Evolutionary conservation across 2,329 filamentous ascomycete genomes (phyloP).

Genomic region (Verticillium isaacii): DNA sequence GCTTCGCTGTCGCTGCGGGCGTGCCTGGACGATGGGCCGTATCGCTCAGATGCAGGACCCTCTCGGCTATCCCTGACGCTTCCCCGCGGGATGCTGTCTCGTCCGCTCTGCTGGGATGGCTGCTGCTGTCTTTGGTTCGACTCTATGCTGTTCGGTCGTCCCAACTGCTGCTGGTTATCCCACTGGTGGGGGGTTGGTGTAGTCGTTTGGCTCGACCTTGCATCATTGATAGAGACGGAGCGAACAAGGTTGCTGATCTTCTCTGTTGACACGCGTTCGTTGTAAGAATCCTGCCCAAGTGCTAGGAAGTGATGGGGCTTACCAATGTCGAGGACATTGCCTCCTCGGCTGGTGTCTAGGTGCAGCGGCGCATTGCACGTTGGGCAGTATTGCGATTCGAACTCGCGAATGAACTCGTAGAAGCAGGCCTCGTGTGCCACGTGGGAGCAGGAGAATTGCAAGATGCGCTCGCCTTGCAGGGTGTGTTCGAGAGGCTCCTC

Average conservation of each 20-base stretch:
- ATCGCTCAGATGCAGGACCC: conserved; percentile 36
- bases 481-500: conserved; percentile 97
- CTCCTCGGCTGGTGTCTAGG: conserved; percentile 86
- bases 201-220: conserved; percentile 44
- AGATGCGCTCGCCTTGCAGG: conserved; percentile 83
- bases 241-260: conserved; percentile 93
- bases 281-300: neutral
- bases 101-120: conserved; percentile 23
- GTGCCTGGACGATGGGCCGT: conserved; percentile 47
- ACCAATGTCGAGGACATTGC: conserved; percentile 92
- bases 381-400: conserved; percentile 90
- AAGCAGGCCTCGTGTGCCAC: conserved; percentile 98
- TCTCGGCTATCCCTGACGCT: conserved; percentile 48
- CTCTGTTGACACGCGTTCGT: conserved; percentile 48
- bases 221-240: conserved; percentile 67
- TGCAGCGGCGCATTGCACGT: conserved; percentile 89
- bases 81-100: conserved; percentile 32
- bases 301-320: conserved; percentile 16
- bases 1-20: conserved; percentile 73
- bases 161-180: conserved; percentile 55
- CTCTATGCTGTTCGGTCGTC: conserved; percentile 49
- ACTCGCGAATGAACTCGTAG: conserved; percentile 95
- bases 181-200: conserved; percentile 63
- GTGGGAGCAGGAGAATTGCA: conserved; percentile 95
- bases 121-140: conserved; percentile 30